These are phyloP conservation scores for Citeromyces matritensis DNA, from an alignment of 805 yeast genomes.

Conservation along the genomic window DNA sequence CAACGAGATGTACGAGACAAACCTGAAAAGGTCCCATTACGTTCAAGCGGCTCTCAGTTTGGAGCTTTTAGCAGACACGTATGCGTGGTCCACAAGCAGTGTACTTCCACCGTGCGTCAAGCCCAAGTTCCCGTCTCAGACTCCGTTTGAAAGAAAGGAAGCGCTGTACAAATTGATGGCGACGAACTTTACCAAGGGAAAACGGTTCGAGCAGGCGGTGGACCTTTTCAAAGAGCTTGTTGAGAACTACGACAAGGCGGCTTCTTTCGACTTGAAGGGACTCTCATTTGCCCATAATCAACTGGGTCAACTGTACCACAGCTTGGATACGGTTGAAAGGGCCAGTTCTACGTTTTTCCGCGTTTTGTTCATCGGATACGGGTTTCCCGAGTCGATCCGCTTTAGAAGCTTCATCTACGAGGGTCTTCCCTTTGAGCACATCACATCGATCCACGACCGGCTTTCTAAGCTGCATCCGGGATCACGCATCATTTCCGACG, in stretches of 20 bases:
- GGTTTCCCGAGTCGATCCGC: constrained; percentile 67
- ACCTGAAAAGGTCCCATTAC: constrained; percentile 40
- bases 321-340: constrained; percentile 55
- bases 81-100: constrained; percentile 53
- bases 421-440: constrained; percentile 79
- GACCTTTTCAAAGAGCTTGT: constrained; percentile 65
- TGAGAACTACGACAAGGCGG: constrained; percentile 51
- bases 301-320: constrained; percentile 52
- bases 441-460: constrained; percentile 69
- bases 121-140: constrained; percentile 69
- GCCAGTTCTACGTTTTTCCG: constrained; percentile 66
- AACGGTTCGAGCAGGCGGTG: constrained; percentile 66
- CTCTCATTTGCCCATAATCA: constrained; percentile 57
- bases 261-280: constrained; percentile 60
- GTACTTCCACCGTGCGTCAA: constrained; percentile 37
- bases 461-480: constrained; percentile 68
- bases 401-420: constrained; percentile 71
- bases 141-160: constrained; percentile 72
- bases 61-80: constrained; percentile 64
- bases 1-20: constrained; percentile 55
- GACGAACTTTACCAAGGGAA: constrained; percentile 50
- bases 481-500: constrained; percentile 48
- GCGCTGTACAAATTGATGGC: constrained; percentile 58
- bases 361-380: constrained; percentile 69
- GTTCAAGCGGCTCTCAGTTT: constrained; percentile 78